These are phyloP conservation scores for Pezicula neosporulosa DNA, from an alignment of 2,329 filamentous ascomycete genomes.

Conservation along the genomic window DNA sequence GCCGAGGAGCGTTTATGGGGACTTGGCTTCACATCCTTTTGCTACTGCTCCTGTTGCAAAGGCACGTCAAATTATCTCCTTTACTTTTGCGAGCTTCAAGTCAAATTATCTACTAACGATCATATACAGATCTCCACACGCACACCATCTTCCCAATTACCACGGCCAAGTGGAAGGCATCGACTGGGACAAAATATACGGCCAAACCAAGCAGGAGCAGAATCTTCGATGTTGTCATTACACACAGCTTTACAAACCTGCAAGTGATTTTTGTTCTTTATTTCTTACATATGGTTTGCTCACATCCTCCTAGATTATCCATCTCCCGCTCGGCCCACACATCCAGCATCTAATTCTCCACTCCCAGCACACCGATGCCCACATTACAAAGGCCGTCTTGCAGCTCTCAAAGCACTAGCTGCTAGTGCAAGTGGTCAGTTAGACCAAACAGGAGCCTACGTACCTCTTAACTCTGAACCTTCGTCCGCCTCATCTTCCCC, in stretches of 20 bases:
- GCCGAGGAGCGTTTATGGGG: slow-evolving; percentile 24
- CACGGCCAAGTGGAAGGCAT: background rate
- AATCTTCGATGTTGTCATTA: background rate
- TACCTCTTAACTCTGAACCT: background rate
- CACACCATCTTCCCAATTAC: background rate
- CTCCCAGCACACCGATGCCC: slow-evolving; percentile 3
- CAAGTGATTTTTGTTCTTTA: background rate
- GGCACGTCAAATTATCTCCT: no score
- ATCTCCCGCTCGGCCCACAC: background rate
- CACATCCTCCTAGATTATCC: slow-evolving; percentile 7
- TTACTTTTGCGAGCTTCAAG: background rate
- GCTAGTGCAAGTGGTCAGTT: background rate
- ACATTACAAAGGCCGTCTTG: slow-evolving; percentile 7
- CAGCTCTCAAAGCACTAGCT: slow-evolving; percentile 1
- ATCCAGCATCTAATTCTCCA: background rate
- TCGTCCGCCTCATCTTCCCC: background rate
- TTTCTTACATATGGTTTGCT: slow-evolving; percentile 12
- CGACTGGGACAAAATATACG: background rate
- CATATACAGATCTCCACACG: background rate
- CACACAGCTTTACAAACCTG: background rate
- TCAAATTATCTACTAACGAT: slow-evolving; percentile 3
- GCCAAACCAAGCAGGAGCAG: background rate
- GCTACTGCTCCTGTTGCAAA: slow-evolving; percentile 15
- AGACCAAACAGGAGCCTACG: background rate
- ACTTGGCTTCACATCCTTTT: slow-evolving; percentile 28